Evolutionary conservation across 164 flowering plant genomes (phyloP).

Genomic region (Magnolia officinalis): DNA sequence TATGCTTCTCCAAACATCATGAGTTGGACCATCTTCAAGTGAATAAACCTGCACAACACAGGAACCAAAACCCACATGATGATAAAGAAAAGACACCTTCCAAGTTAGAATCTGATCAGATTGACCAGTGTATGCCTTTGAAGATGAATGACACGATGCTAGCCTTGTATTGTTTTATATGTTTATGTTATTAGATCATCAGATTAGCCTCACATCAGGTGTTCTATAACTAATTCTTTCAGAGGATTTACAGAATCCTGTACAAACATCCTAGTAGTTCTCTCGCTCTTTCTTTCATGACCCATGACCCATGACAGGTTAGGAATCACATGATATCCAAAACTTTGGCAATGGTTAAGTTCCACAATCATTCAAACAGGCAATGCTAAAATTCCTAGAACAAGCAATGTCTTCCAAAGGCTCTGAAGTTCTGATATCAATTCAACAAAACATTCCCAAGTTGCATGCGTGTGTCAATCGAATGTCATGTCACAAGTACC

Average conservation of each 20-base stretch:
- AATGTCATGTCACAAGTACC: constrained; percentile 35
- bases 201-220: too few relatives aligned
- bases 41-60: too few relatives aligned
- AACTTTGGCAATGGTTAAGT: neutral
- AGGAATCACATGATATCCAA: constrained; percentile 2
- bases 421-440: neutral
- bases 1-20: too few relatives aligned
- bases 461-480: neutral
- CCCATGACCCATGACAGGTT: neutral
- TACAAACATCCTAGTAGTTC: neutral
- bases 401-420: neutral
- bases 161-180: too few relatives aligned
- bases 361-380: neutral
- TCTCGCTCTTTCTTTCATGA: neutral
- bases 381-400: neutral
- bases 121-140: too few relatives aligned
- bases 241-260: neutral
- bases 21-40: too few relatives aligned
- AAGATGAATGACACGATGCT: too few relatives aligned
- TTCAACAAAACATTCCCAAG: neutral
- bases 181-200: too few relatives aligned
- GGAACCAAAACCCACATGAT: too few relatives aligned
- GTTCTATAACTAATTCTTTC: neutral
- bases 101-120: too few relatives aligned
- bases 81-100: too few relatives aligned